These are phyloP conservation scores for Lodderomyces theae DNA, from an alignment of 1,139 yeast species.

Conservation along the genomic window DNA sequence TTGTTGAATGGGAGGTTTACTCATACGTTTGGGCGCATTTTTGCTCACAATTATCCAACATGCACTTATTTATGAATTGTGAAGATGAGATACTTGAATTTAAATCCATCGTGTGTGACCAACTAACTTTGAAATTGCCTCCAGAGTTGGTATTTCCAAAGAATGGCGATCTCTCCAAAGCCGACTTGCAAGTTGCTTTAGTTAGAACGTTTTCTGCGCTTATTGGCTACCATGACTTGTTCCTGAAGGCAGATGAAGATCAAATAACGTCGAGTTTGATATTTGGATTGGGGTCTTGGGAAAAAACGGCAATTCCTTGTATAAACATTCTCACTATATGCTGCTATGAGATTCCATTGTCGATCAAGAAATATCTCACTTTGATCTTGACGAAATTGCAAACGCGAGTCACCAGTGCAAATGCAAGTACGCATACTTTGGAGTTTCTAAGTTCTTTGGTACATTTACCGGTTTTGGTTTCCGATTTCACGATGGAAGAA, in stretches of 20 bases:
- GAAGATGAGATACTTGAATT: conserved; percentile 46
- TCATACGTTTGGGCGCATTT: conserved; percentile 67
- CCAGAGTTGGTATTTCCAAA: conserved; percentile 39
- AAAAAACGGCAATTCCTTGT: conserved; percentile 74
- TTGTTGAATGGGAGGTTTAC: conserved; percentile 68
- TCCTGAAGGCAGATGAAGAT: conserved; percentile 66
- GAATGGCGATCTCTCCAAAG: conserved; percentile 40
- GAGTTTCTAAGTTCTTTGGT: conserved; percentile 71
- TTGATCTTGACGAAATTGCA: conserved; percentile 68
- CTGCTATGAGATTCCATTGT: conserved; percentile 75
- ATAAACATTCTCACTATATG: conserved; percentile 74
- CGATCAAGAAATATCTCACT: conserved; percentile 66
- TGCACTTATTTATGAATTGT: conserved; percentile 50
- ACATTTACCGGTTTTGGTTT: conserved; percentile 63
- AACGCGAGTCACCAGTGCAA: conserved; percentile 66
- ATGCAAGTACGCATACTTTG: conserved; percentile 70
- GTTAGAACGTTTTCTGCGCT: conserved; percentile 66
- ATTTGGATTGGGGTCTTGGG: conserved; percentile 71
- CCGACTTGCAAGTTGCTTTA: conserved; percentile 65
- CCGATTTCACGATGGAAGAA: conserved; percentile 75
- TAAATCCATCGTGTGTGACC: conserved; percentile 56
- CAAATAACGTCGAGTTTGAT: conserved; percentile 63
- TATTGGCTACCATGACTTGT: conserved; percentile 60
- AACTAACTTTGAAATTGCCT: conserved; percentile 53
- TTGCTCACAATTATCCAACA: conserved; percentile 68